Evolutionary conservation across 2,329 filamentous ascomycete species (phyloP).

Genomic region (Neurospora crassa): DNA sequence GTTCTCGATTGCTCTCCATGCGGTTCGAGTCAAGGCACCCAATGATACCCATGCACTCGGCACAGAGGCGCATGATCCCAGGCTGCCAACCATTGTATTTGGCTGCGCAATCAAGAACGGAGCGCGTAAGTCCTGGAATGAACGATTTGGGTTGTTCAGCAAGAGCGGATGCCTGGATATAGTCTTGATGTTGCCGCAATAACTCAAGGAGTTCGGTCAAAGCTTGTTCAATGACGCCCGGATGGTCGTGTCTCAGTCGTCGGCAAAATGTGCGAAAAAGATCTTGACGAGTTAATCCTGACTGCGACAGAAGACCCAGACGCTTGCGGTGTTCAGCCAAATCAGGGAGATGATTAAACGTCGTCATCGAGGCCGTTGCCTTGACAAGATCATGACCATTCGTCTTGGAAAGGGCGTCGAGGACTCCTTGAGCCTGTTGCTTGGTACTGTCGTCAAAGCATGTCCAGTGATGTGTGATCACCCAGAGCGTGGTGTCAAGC

Average conservation of each 20-base stretch:
- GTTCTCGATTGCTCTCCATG: constrained; percentile 69
- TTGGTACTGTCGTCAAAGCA: constrained; percentile 53
- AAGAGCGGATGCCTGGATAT: constrained; percentile 68
- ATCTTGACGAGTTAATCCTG: constrained; percentile 41
- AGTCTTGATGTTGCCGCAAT: constrained; percentile 62
- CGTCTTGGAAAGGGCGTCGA: constrained; percentile 55
- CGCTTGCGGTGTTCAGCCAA: constrained; percentile 58
- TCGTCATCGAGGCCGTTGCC: constrained; percentile 68
- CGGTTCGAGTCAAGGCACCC: constrained; percentile 89
- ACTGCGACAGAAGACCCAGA: constrained; percentile 47
- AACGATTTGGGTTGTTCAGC: constrained; percentile 76
- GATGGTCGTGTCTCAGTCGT: constrained; percentile 73
- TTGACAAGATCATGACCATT: constrained; percentile 52
- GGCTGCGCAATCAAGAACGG: constrained; percentile 75
- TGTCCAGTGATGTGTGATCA: constrained; percentile 74
- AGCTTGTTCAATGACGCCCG: constrained; percentile 74
- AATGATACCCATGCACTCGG: constrained; percentile 76
- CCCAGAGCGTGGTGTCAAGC: constrained; percentile 81
- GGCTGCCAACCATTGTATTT: constrained; percentile 62
- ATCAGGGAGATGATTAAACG: constrained; percentile 59
- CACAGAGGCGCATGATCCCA: constrained; percentile 63
- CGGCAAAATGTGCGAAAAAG: constrained; percentile 58
- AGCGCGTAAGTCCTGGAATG: constrained; percentile 61
- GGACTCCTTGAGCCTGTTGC: constrained; percentile 48
- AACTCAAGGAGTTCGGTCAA: constrained; percentile 68